Base-by-base conservation (phyloP, 495 filamentous ascomycete species). In the Penicillium canescens region DNA sequence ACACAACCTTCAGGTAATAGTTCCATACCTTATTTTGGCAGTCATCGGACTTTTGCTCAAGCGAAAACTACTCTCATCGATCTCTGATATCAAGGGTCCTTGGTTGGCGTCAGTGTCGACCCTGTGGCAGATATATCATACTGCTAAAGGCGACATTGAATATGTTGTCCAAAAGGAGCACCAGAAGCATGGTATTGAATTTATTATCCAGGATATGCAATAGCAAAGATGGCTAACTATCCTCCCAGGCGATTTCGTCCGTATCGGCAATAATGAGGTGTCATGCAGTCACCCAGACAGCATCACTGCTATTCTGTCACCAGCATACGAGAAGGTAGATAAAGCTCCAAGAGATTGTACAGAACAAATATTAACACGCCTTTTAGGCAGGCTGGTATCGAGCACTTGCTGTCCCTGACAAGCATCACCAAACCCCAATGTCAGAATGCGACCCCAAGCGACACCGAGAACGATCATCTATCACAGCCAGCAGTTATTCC, bases 261-360 rank as follows among this genome's bases (percentile, higher is more conserved):
- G 79, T 6, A 76, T 80, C 45, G 62, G 62, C 14, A 62, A 70
- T 33, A 74, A 81, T 56, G 78, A 82, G 71, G 72, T 81, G 48
- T 74, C 69, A 46, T 62, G 77, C 28, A 67, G 70, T 45, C 70
- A 81, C 51, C 74, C 76, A 3, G 75, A 80, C 42, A 73, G 67
- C 9, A 59, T 78, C 28, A 59, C n/a, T n/a, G n/a, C n/a, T n/a
- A n/a, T n/a, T n/a, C n/a, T n/a, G n/a, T n/a, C n/a, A n/a, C n/a
- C n/a, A n/a, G n/a, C n/a, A 13, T 58, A 62, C 6, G 59, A 60
- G 1, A 51, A 62, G 3, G 59, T 68, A 24, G 14, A 35, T 21
- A 71, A 73, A 57, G 66, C 66, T 59, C 18, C 24, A 4, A 16
- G 16, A 5, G 28, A 11, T 18, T 14, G 23, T 23, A 18, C 14